These are phyloP conservation scores for Trichoderma gamsii DNA, from an alignment of 495 filamentous ascomycete genomes.

Conservation along the genomic window DNA sequence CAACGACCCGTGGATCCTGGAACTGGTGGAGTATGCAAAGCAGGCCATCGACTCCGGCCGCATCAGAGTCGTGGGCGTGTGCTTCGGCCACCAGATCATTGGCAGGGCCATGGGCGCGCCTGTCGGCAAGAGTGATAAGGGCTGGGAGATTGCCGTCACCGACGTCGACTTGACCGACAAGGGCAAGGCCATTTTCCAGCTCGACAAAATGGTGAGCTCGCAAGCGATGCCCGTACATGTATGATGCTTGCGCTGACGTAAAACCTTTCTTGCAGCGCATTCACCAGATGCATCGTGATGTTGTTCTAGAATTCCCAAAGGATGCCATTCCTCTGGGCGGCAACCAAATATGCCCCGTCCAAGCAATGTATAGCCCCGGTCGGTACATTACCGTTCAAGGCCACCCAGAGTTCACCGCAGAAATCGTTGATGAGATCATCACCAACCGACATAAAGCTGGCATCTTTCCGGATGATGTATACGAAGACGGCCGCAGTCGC, in stretches of 20 bases:
- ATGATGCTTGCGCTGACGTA: slow-evolving; percentile 1
- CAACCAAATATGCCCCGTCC: slow-evolving; percentile 62
- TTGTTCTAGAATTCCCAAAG: slow-evolving; percentile 59
- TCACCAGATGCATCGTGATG: slow-evolving; percentile 87
- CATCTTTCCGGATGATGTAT: slow-evolving; percentile 60
- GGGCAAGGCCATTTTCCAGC: slow-evolving; percentile 67
- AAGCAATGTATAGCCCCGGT: slow-evolving; percentile 69
- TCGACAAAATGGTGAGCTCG: slow-evolving; percentile 57
- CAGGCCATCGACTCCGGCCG: slow-evolving; percentile 41
- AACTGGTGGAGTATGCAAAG: slow-evolving; percentile 64
- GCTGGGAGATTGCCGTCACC: slow-evolving; percentile 79
- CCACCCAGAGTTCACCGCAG: slow-evolving; percentile 79
- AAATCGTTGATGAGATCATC: slow-evolving; percentile 68
- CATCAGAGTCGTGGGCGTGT: slow-evolving; percentile 70
- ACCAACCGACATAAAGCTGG: slow-evolving; percentile 51
- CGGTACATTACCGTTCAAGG: slow-evolving; percentile 77
- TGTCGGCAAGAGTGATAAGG: slow-evolving; percentile 58
- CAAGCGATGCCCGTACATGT: not conserved
- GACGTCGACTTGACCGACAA: slow-evolving; percentile 61
- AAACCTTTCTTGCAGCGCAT: slow-evolving; percentile 48
- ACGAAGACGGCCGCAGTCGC: slow-evolving; percentile 58
- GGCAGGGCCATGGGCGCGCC: slow-evolving; percentile 64
- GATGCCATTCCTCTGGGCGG: slow-evolving; percentile 58
- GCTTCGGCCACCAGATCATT: slow-evolving; percentile 90
- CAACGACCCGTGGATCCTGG: slow-evolving; percentile 66